A percentile compares a stretch with the other conserved stretches of the same genome.
Conservation (phyloP, 1,139 yeast species). For the Candida glucosophila region DNA sequence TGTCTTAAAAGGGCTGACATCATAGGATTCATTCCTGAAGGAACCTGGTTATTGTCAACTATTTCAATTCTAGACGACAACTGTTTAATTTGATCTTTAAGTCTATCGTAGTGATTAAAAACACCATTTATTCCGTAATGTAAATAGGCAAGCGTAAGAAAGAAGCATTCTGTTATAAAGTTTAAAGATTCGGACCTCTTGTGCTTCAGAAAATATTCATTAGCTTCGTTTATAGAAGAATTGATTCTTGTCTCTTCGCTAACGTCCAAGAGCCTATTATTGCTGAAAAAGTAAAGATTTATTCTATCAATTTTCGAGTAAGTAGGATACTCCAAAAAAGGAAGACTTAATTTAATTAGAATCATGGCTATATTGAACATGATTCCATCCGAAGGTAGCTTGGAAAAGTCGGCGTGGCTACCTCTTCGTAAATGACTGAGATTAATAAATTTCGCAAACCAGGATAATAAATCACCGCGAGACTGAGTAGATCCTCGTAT, state of each 20-base stretch:
- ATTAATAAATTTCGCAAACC: slow-evolving; percentile 67
- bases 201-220: slow-evolving; percentile 36
- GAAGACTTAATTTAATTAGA: slow-evolving; percentile 66
- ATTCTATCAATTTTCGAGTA: slow-evolving; percentile 66
- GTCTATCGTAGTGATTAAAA: slow-evolving; percentile 45
- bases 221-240: slow-evolving; percentile 65
- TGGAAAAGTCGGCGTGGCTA: slow-evolving; percentile 63
- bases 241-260: slow-evolving; percentile 78
- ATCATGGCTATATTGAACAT: slow-evolving; percentile 70
- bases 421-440: slow-evolving; percentile 84
- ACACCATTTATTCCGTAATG: slow-evolving; percentile 90
- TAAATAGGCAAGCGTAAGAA: slow-evolving; percentile 64
- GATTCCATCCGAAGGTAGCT: slow-evolving; percentile 70
- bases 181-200: slow-evolving; percentile 30
- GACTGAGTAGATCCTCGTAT: slow-evolving; percentile 69
- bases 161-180: slow-evolving; percentile 85
- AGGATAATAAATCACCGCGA: slow-evolving; percentile 52
- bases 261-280: slow-evolving; percentile 47
- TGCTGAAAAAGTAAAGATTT: slow-evolving; percentile 54
- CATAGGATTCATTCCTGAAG: slow-evolving; percentile 21
- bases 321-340: slow-evolving; percentile 64
- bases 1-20: slow-evolving; percentile 21
- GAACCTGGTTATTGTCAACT: slow-evolving; percentile 25
- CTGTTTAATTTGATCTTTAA: slow-evolving; percentile 45
- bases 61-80: slow-evolving; percentile 43